A percentile compares a stretch with the other conserved stretches of the same genome.
phyloP scores from a whole-genome alignment of 2,329 filamentous ascomycete genomes.

The Plectosphaerella sp. region DNA sequence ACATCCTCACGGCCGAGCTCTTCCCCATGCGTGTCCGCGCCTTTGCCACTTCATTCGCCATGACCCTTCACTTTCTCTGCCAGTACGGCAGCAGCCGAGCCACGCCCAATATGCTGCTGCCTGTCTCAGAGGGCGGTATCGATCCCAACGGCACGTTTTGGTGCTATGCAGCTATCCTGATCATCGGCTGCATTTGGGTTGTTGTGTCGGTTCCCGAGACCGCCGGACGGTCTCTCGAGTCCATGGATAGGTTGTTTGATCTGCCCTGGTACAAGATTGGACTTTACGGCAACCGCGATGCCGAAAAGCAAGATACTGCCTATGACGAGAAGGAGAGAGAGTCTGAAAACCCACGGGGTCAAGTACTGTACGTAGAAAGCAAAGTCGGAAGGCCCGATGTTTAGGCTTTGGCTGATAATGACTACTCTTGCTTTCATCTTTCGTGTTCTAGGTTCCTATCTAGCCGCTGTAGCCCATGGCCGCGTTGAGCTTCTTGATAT shows the following conservation, averaged over 20 bases:
- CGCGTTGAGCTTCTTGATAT: slow-evolving; percentile 20
- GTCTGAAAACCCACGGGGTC: slow-evolving; percentile 23
- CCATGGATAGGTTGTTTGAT: slow-evolving; percentile 60
- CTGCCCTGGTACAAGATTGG: slow-evolving; percentile 67
- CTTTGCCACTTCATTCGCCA: slow-evolving; percentile 55
- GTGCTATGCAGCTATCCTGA: slow-evolving; percentile 47
- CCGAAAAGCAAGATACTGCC: slow-evolving; percentile 21
- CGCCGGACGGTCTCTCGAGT: slow-evolving; percentile 50
- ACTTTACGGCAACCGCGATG: slow-evolving; percentile 33
- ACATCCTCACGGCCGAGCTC: slow-evolving; percentile 60
- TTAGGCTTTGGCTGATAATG: too few species aligned
- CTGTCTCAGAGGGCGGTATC: slow-evolving; percentile 27
- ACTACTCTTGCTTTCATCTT: too few species aligned
- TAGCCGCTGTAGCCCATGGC: slow-evolving; percentile 4
- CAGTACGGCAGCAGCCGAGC: slow-evolving; percentile 64
- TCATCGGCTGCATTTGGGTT: slow-evolving; percentile 53
- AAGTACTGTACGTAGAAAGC: neutral
- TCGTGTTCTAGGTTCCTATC: too few species aligned
- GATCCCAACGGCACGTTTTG: slow-evolving; percentile 57
- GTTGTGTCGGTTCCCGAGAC: slow-evolving; percentile 65
- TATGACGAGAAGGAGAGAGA: slow-evolving; percentile 38
- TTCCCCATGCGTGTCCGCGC: slow-evolving; percentile 63
- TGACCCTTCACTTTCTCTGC: slow-evolving; percentile 65
- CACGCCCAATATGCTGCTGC: slow-evolving; percentile 59
- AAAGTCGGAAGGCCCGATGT: too few species aligned